These are phyloP conservation scores for Tylopilus plumbeoviolaceoides DNA, from an alignment of 768 basidiomycete genomes.

Conservation along the genomic window DNA sequence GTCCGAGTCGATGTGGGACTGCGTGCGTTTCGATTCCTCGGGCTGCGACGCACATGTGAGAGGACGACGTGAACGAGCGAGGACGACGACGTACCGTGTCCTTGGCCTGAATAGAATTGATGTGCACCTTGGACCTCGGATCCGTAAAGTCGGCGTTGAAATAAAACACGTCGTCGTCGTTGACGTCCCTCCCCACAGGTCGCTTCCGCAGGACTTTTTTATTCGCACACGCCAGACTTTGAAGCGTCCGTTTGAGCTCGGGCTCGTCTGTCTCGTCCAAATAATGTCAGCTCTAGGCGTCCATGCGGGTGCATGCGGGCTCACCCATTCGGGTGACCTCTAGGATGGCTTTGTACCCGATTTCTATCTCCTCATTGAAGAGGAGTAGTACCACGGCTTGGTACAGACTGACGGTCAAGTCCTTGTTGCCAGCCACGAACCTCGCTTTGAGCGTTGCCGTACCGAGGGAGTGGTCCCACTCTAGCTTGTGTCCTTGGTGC, in stretches of 20 bases:
- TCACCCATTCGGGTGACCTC: conserved; percentile 68
- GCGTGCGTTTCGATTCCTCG: conserved; percentile 83
- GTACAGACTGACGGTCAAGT: conserved; percentile 86
- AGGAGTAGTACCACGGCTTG: conserved; percentile 84
- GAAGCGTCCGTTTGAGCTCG: conserved; percentile 80
- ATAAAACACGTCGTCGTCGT: conserved; percentile 68
- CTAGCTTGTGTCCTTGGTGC: conserved; percentile 71
- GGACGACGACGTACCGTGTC: conserved; percentile 69
- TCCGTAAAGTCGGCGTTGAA: conserved; percentile 86
- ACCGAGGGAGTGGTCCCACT: conserved; percentile 86
- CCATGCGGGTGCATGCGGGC: conserved; percentile 19
- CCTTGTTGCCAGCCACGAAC: conserved; percentile 71
- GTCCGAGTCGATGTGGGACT: conserved; percentile 81
- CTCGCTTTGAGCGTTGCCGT: conserved; percentile 70
- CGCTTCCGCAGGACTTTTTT: conserved; percentile 83
- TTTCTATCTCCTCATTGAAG: conserved; percentile 67
- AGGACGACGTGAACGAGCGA: background rate
- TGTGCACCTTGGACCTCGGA: conserved; percentile 73
- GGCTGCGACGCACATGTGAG: conserved; percentile 39
- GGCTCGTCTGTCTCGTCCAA: conserved; percentile 45
- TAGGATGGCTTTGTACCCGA: conserved; percentile 65
- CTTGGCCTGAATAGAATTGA: conserved; percentile 94
- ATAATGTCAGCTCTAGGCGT: background rate
- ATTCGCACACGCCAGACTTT: conserved; percentile 89
- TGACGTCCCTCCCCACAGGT: conserved; percentile 74